Conservation (phyloP, 129 eudicot genomes). For the Erigeron canadensis region DNA sequence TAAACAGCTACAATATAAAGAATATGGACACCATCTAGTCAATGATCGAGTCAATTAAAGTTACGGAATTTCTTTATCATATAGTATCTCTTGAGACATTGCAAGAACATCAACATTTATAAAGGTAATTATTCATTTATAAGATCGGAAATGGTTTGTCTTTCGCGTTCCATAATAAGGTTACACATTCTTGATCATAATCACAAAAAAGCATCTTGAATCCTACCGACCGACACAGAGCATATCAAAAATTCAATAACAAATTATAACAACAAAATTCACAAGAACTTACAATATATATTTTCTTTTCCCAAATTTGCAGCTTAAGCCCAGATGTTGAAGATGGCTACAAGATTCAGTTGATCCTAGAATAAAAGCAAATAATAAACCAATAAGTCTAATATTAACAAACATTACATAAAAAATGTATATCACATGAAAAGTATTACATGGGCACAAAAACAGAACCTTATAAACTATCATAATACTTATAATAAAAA, state of each 20-base stretch:
- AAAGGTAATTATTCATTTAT: not conserved
- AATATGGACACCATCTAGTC: constrained; percentile 4
- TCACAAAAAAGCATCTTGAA: constrained; percentile 4
- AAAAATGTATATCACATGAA: not conserved
- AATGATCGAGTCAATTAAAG: not conserved
- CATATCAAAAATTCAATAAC: not conserved
- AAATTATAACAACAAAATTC: not conserved
- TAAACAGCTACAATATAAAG: constrained; percentile 1
- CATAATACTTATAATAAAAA: not conserved
- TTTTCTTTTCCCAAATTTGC: constrained; percentile 22
- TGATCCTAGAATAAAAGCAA: not conserved
- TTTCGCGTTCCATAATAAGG: not conserved
- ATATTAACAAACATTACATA: not conserved
- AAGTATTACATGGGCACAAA: not conserved
- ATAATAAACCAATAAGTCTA: constrained; percentile 16
- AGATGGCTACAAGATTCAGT: constrained; percentile 15
- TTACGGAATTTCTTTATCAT: not conserved
- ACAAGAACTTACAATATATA: constrained; percentile 37
- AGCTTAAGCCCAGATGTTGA: constrained; percentile 39
- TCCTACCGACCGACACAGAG: not conserved
- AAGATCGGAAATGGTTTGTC: not conserved
- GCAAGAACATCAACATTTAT: not conserved
- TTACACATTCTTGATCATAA: constrained; percentile 1
- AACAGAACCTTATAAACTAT: not conserved
- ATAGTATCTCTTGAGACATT: constrained; percentile 3